Percentiles rank a stretch among this genome's conserved stretches.
These are phyloP conservation scores for Cercospora zeae-maydis DNA, from an alignment of 2,329 filamentous ascomycete genomes.

Conservation along the genomic window DNA sequence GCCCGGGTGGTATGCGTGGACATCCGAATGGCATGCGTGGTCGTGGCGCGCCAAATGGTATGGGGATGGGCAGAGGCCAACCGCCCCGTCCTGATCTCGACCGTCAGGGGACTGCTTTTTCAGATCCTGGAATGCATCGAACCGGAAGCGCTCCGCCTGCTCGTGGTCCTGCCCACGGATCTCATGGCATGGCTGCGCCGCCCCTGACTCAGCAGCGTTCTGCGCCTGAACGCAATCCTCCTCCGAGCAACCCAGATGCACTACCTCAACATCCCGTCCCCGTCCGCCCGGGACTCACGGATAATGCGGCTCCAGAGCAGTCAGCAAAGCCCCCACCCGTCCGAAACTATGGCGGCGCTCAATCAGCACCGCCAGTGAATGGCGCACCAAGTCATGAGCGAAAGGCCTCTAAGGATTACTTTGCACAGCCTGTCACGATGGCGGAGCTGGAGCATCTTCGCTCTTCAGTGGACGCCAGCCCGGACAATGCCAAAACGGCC, in stretches of 20 bases:
- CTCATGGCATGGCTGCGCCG: slow-evolving; percentile 23
- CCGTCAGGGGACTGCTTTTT: slow-evolving; percentile 25
- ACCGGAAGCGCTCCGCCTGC: slow-evolving; percentile 27
- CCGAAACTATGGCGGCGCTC: slow-evolving; percentile 48
- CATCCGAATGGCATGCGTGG: not conserved
- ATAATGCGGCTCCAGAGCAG: slow-evolving; percentile 26
- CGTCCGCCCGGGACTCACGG: slow-evolving; percentile 48
- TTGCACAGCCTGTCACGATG: slow-evolving; percentile 61
- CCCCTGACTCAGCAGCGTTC: slow-evolving; percentile 31
- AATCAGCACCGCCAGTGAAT: slow-evolving; percentile 27
- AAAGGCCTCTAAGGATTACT: slow-evolving; percentile 23
- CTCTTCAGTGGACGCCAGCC: slow-evolving; percentile 64
- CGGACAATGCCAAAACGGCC: slow-evolving; percentile 67
- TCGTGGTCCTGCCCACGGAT: slow-evolving; percentile 7
- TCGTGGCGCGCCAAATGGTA: slow-evolving; percentile 9
- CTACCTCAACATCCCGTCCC: slow-evolving; percentile 54
- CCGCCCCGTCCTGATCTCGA: slow-evolving; percentile 23
- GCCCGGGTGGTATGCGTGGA: slow-evolving; percentile 4
- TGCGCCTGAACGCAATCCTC: slow-evolving; percentile 19
- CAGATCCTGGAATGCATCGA: slow-evolving; percentile 28
- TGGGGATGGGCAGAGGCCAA: slow-evolving; percentile 10
- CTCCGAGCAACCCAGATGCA: slow-evolving; percentile 49
- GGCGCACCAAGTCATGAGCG: slow-evolving; percentile 30
- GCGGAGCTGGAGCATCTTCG: slow-evolving; percentile 73
- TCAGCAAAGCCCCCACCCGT: slow-evolving; percentile 50